Evolutionary conservation across 768 basidiomycete species (phyloP).

Genomic region (Rhizopogon sp.): DNA sequence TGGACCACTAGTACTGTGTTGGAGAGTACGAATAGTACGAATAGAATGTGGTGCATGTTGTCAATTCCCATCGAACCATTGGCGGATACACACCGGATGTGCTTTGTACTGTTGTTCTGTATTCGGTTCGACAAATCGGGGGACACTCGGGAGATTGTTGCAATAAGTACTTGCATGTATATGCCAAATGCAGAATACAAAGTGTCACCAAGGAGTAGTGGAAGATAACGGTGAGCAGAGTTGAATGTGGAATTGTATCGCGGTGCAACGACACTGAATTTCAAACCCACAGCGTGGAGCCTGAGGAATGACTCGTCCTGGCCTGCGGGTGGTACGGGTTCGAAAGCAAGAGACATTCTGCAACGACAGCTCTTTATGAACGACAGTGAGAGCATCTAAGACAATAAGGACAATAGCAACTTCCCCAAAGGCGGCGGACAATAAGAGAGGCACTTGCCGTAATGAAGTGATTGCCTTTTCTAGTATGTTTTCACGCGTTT

Average conservation of each 20-base stretch:
- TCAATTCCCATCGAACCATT: background rate
- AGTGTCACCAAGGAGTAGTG: constrained; percentile 6
- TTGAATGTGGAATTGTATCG: background rate
- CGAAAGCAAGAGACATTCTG: constrained; percentile 4
- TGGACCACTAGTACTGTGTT: background rate
- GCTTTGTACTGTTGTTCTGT: background rate
- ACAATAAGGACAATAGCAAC: constrained; percentile 28
- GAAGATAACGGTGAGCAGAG: background rate
- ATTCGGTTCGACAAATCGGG: constrained; percentile 1
- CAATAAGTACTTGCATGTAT: background rate
- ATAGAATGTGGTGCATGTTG: background rate
- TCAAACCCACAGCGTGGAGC: background rate
- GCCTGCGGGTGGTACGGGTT: constrained; percentile 7
- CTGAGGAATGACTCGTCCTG: no score
- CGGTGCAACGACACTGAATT: background rate
- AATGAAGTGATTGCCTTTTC: background rate
- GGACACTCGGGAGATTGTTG: background rate
- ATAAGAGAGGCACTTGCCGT: constrained; percentile 8
- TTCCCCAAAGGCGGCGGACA: constrained; percentile 2
- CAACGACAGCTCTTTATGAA: constrained; percentile 1
- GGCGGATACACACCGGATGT: background rate
- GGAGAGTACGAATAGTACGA: background rate
- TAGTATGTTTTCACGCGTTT: background rate
- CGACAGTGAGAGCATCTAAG: constrained; percentile 19
- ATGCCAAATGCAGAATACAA: constrained; percentile 16